phyloP scores from a whole-genome alignment of 495 filamentous ascomycete species.

The Cercophora scortea region DNA sequence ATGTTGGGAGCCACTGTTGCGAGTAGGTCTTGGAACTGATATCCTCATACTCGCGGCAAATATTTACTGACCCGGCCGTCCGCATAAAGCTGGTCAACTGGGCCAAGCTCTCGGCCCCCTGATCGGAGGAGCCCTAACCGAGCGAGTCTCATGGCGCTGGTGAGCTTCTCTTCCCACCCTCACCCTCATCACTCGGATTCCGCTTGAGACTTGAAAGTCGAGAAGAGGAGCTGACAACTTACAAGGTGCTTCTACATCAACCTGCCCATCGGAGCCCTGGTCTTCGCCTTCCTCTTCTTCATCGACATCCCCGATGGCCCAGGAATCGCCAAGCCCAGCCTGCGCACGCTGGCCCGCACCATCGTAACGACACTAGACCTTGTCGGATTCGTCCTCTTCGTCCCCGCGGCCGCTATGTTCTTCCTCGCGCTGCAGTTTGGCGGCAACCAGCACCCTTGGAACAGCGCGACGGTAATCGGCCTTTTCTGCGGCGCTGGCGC shows the following conservation, averaged over 20 bases:
- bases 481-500: conserved; percentile 56
- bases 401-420: conserved; percentile 60
- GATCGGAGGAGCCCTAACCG: neutral
- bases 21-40: too few species aligned
- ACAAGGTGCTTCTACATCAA: conserved; percentile 60
- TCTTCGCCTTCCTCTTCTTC: conserved; percentile 46
- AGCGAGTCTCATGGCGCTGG: neutral
- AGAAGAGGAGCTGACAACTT: neutral
- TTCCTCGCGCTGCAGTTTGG: conserved; percentile 77
- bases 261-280: conserved; percentile 56
- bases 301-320: conserved; percentile 40
- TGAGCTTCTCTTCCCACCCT: neutral
- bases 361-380: conserved; percentile 53
- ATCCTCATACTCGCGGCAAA: too few species aligned
- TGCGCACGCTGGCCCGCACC: conserved; percentile 16
- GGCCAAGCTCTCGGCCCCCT: neutral
- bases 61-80: neutral
- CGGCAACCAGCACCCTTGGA: conserved; percentile 58
- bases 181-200: neutral
- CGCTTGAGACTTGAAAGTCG: too few species aligned
- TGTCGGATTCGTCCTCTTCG: conserved; percentile 52
- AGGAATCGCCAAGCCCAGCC: conserved; percentile 23
- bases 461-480: conserved; percentile 51
- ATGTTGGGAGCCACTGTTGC: too few species aligned
- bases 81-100: neutral